Conservation (phyloP, 2,329 filamentous ascomycete genomes). For the Pseudocercospora fuligena region DNA sequence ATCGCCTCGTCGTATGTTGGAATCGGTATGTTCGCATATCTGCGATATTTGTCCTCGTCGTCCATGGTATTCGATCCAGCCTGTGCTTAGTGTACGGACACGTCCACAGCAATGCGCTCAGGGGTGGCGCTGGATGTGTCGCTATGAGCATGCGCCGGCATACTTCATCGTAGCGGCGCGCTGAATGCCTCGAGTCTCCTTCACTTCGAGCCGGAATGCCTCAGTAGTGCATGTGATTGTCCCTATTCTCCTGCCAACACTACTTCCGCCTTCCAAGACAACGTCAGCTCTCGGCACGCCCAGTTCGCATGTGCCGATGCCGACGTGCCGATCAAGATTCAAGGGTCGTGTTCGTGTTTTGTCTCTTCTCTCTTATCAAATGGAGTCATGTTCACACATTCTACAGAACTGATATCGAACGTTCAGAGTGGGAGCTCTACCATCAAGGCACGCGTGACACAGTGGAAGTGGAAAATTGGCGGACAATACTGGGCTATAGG, state of each 20-base stretch:
- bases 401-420: no score
- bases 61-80: slow-evolving; percentile 7
- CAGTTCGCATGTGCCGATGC: not conserved
- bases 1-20: slow-evolving; percentile 83
- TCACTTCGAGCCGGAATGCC: not conserved
- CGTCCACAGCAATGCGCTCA: not conserved
- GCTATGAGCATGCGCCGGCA: not conserved
- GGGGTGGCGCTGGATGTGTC: not conserved
- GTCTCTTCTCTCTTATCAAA: no score
- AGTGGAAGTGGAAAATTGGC: no score
- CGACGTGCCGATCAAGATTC: not conserved
- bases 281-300: not conserved
- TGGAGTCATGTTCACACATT: no score
- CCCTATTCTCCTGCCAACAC: not conserved
- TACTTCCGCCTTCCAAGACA: not conserved
- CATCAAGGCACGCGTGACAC: not conserved
- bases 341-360: not conserved
- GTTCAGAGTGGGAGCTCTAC: no score
- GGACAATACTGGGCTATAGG: not conserved
- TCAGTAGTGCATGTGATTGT: not conserved
- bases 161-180: not conserved
- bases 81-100: not conserved
- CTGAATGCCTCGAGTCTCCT: not conserved
- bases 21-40: slow-evolving; percentile 62
- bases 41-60: slow-evolving; percentile 30